Conservation (phyloP, 495 filamentous ascomycete genomes). For the Physcia stellaris region DNA sequence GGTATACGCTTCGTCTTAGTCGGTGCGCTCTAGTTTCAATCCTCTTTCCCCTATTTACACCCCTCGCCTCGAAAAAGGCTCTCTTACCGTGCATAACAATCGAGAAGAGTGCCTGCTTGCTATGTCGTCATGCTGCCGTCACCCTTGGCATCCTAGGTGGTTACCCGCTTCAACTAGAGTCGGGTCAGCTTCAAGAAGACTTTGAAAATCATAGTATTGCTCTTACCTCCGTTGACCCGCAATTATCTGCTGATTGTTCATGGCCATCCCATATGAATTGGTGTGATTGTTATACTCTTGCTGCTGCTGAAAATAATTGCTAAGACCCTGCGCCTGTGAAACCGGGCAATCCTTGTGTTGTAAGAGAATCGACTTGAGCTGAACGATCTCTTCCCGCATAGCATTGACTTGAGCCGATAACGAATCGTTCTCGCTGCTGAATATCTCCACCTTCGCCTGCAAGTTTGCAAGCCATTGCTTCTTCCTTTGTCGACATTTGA, state of each 20-base stretch:
- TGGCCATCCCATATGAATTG: constrained; percentile 56
- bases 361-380: constrained; percentile 81
- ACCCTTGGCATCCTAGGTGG: no score
- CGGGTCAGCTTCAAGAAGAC: no score
- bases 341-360: constrained; percentile 97
- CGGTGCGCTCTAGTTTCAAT: no score
- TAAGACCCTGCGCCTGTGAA: constrained; percentile 72
- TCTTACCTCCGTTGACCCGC: constrained; percentile 40
- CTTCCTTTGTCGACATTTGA: constrained; percentile 96
- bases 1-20: no score
- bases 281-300: constrained; percentile 35
- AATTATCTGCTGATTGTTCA: constrained; percentile 38
- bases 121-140: no score
- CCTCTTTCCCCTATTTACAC: no score
- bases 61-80: no score
- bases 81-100: no score
- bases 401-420: constrained; percentile 69
- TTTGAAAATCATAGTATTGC: no score
- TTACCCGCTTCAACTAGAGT: no score
- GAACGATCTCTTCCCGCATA: constrained; percentile 87
- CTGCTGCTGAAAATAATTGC: constrained; percentile 35
- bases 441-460: constrained; percentile 88
- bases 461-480: constrained; percentile 98
- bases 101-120: no score
- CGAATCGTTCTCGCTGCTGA: constrained; percentile 77